phyloP scores from a whole-genome alignment of 2,329 filamentous ascomycete genomes.

The Shiraia sp. region DNA sequence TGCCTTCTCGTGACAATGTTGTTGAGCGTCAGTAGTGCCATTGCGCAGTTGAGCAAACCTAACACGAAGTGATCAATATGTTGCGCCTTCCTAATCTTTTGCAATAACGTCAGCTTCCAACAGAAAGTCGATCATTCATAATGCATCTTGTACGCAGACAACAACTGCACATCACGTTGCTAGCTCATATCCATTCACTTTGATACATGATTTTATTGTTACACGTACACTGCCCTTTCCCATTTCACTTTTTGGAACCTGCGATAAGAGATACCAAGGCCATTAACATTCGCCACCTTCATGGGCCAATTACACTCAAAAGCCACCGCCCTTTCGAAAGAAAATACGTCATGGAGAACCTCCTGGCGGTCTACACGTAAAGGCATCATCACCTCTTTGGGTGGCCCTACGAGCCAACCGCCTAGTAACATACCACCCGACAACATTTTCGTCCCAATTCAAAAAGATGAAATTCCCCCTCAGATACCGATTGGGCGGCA shows the following conservation, averaged over 20 bases:
- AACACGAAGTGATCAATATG: too few species aligned
- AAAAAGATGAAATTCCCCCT: conserved; percentile 44
- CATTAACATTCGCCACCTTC: background rate
- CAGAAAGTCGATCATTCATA: too few species aligned
- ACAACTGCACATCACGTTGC: too few species aligned
- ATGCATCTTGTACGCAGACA: too few species aligned
- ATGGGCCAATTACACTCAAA: conserved; percentile 15
- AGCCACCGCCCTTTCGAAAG: background rate
- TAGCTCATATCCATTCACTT: background rate
- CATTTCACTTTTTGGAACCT: too few species aligned
- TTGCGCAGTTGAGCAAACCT: too few species aligned
- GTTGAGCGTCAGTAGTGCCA: too few species aligned
- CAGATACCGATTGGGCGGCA: conserved; percentile 45
- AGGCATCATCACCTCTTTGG: conserved; percentile 15
- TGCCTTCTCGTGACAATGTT: too few species aligned
- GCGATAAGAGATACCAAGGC: too few species aligned
- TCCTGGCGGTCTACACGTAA: conserved; percentile 14
- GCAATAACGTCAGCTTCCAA: too few species aligned
- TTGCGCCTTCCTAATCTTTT: background rate
- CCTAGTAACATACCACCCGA: conserved; percentile 19
- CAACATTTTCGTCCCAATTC: conserved; percentile 49
- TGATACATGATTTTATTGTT: background rate
- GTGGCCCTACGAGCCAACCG: conserved; percentile 1
- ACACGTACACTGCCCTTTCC: background rate
- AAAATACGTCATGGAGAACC: conserved; percentile 3